Evolutionary conservation across 805 yeast genomes (phyloP).

Genomic region (Sugiyamaella boreocaroliniensis): DNA sequence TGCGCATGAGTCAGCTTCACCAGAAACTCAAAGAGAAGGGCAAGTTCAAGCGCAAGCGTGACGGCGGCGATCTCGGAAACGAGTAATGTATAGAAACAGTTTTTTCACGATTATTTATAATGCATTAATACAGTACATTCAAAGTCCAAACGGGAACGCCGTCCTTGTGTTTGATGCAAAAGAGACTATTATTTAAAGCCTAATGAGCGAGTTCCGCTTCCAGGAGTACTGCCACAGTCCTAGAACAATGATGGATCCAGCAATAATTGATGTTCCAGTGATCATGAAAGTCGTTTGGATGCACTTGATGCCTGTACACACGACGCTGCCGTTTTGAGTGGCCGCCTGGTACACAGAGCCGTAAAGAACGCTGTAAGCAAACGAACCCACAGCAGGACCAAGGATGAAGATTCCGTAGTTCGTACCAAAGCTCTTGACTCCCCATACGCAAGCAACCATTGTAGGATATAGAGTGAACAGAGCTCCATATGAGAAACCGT

Average conservation of each 20-base stretch:
- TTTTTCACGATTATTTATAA: background rate
- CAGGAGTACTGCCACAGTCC: constrained; percentile 18
- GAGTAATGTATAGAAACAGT: constrained; percentile 11
- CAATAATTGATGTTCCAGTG: constrained; percentile 23
- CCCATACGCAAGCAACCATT: constrained; percentile 77
- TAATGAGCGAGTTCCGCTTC: constrained; percentile 10
- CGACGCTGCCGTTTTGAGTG: constrained; percentile 6
- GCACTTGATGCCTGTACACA: constrained; percentile 18
- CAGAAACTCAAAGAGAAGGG: constrained; percentile 36
- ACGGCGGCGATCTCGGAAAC: constrained; percentile 44
- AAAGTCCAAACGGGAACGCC: too few species aligned
- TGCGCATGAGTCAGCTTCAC: constrained; percentile 64
- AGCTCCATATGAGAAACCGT: constrained; percentile 76
- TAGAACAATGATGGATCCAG: constrained; percentile 17
- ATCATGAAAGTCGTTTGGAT: constrained; percentile 24
- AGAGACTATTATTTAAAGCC: background rate
- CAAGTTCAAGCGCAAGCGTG: constrained; percentile 36
- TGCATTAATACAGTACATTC: background rate
- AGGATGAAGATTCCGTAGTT: constrained; percentile 87
- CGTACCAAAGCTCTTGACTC: constrained; percentile 79
- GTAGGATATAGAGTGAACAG: constrained; percentile 83
- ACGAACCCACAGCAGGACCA: constrained; percentile 81
- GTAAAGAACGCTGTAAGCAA: constrained; percentile 60
- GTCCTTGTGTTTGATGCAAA: too few species aligned
- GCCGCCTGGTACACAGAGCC: constrained; percentile 52